These are phyloP conservation scores for Trichocladium uniseriatum DNA, from an alignment of 495 filamentous ascomycete genomes.

Conservation along the genomic window DNA sequence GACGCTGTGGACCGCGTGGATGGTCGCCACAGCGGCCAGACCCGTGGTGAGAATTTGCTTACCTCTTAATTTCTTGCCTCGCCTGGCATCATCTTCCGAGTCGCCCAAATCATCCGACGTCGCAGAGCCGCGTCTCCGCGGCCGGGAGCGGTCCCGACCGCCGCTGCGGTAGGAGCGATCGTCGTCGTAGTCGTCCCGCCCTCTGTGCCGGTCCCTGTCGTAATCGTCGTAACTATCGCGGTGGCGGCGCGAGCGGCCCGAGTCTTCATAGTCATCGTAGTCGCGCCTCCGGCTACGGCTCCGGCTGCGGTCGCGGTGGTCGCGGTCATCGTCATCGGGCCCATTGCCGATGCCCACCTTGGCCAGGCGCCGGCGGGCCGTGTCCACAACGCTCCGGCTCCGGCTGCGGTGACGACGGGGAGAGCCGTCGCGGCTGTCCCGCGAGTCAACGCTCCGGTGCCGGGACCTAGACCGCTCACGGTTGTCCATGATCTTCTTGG, in stretches of 20 bases:
- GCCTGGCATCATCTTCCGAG: slow-evolving; percentile 68
- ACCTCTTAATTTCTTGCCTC: slow-evolving; percentile 67
- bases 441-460: slow-evolving; percentile 39
- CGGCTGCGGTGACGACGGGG: slow-evolving; percentile 35
- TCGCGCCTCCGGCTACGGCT: slow-evolving; percentile 22
- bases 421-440: slow-evolving; percentile 39
- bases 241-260: slow-evolving; percentile 24
- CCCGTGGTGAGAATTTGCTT: slow-evolving; percentile 79
- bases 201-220: slow-evolving; percentile 23
- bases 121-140: slow-evolving; percentile 27
- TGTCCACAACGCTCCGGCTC: slow-evolving; percentile 42
- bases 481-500: slow-evolving; percentile 65
- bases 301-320: slow-evolving; percentile 20
- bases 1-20: slow-evolving; percentile 75
- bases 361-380: slow-evolving; percentile 35
- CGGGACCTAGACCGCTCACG: slow-evolving; percentile 55
- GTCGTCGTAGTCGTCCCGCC: slow-evolving; percentile 27
- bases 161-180: slow-evolving; percentile 12
- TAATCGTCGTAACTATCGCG: slow-evolving; percentile 44
- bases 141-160: slow-evolving; percentile 26
- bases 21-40: slow-evolving; percentile 77
- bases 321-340: slow-evolving; percentile 36
- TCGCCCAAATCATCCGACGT: slow-evolving; percentile 51
- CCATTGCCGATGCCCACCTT: slow-evolving; percentile 39
- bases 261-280: slow-evolving; percentile 29